Percentiles rank a stretch among this genome's conserved stretches.
phyloP scores from a whole-genome alignment of 1,139 yeast genomes.

The Taphrina wiesneri region DNA sequence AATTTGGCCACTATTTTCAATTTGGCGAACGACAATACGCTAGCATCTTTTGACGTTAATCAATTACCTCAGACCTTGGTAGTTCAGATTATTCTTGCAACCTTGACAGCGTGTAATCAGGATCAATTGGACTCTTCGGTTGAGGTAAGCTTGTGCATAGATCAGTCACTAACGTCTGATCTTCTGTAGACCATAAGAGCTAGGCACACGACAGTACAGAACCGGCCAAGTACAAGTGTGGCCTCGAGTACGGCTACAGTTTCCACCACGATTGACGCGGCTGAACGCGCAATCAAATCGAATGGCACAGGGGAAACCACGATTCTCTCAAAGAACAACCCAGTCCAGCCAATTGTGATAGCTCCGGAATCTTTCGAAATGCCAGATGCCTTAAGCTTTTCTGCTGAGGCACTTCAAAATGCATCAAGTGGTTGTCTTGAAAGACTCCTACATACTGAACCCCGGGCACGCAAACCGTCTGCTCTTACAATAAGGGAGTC shows the following conservation, averaged over 20 bases:
- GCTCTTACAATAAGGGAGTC: background rate
- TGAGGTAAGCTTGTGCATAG: conserved; percentile 15
- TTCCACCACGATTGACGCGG: background rate
- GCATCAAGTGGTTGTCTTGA: conserved; percentile 28
- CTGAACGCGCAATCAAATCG: background rate
- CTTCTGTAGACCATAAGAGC: conserved; percentile 9
- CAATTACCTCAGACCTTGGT: conserved; percentile 66
- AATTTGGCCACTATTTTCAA: conserved; percentile 30
- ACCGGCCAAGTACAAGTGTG: background rate
- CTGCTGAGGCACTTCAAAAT: conserved; percentile 35
- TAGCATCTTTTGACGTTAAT: conserved; percentile 68
- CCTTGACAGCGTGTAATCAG: conserved; percentile 57
- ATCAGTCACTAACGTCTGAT: background rate
- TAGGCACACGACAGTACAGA: conserved; percentile 23
- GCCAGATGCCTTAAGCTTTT: conserved; percentile 30
- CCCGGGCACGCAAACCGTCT: background rate
- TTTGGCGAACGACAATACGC: conserved; percentile 45
- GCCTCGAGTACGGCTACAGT: background rate
- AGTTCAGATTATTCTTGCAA: conserved; percentile 64
- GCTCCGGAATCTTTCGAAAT: conserved; percentile 24
- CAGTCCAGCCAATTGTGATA: background rate
- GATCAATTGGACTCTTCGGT: conserved; percentile 52
- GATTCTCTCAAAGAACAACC: too few species aligned
- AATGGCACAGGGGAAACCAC: background rate
- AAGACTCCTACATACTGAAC: background rate